Evolutionary conservation across 768 basidiomycete genomes (phyloP), one percentile per base, ranked within the genome.

Genomic region (Lepiota brunneoincarnata): DNA sequence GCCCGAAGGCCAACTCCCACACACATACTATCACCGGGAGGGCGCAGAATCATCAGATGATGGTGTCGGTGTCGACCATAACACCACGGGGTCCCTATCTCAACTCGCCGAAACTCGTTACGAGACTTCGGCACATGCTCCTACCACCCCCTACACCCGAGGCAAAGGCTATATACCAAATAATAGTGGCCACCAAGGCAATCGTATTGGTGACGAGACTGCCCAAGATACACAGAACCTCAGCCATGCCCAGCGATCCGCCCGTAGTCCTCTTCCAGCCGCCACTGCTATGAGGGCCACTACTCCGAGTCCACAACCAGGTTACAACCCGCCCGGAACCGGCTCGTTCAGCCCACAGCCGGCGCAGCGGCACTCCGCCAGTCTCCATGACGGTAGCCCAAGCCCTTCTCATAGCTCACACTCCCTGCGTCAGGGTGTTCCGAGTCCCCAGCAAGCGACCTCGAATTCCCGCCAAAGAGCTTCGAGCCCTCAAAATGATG

Each of bases 61-160:
- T 24, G 55, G 49, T 2, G 37, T 45, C 23, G 57, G 49, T 7
- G 54, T 58, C 7, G 57, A 58, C 23, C 49, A 26, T 14, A 43
- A 49, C 21, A 11, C 40, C 12, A n/a, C 34, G 4, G 23, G 26
- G 17, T 7, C 23, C 17, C 11, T 11, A 14, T 20, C 26, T 42
- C 50, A 51, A 42, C 10, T 21, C n/a, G 28, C 40, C 6, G 40
- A 21, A 3, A n/a, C 10, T 2, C 6, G 31, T 4, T 34, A 40
- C 38, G 38, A 47, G 14, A n/a, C 47, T n/a, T 46, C 45, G 17
- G 28, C 47, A 14, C 36, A 24, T 21, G 20, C 18, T 15, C 45
- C 15, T 5, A 18, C 10, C 2, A 18, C 35, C 20, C 20, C 12
- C 3, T 49, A 49, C 21, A 37, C n/a, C 17, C 39, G 31, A 15